Conservation (phyloP, 768 basidiomycete species). For the Tylopilus balloui region DNA sequence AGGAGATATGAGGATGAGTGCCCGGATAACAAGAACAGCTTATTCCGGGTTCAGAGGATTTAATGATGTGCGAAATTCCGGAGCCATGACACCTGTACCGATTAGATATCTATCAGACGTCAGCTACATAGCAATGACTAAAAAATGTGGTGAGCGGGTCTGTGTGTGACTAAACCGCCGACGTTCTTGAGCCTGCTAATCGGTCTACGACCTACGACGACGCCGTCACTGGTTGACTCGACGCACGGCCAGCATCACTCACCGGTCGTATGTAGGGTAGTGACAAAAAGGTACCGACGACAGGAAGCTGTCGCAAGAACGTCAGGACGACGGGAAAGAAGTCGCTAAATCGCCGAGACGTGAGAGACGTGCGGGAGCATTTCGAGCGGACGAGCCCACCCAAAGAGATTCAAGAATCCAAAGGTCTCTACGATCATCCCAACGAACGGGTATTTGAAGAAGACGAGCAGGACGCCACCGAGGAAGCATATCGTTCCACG, state of each 20-base stretch:
- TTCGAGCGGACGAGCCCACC: constrained; percentile 43
- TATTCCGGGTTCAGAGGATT: constrained; percentile 2
- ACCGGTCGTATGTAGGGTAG: constrained; percentile 86
- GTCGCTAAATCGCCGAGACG: constrained; percentile 53
- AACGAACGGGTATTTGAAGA: constrained; percentile 91
- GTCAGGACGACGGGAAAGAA: constrained; percentile 99
- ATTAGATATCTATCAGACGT: constrained; percentile 14
- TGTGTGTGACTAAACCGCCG: constrained; percentile 51
- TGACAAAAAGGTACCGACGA: constrained; percentile 81
- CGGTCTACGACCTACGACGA: constrained; percentile 65
- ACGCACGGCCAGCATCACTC: constrained; percentile 21
- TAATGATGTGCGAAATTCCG: not conserved
- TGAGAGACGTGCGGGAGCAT: not conserved
- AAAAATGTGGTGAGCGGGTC: not conserved
- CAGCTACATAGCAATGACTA: constrained; percentile 6
- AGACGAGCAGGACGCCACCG: constrained; percentile 88
- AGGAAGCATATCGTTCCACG: constrained; percentile 87
- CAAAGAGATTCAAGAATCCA: constrained; percentile 96
- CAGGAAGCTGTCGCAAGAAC: constrained; percentile 92
- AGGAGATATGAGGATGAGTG: constrained; percentile 7
- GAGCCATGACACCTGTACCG: constrained; percentile 4
- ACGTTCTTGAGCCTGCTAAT: constrained; percentile 73
- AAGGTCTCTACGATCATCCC: constrained; percentile 93
- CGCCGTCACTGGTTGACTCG: constrained; percentile 4
- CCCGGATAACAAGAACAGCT: not conserved